Base-by-base conservation (phyloP, 2,329 filamentous ascomycete species). In the Xylaria sp. region DNA sequence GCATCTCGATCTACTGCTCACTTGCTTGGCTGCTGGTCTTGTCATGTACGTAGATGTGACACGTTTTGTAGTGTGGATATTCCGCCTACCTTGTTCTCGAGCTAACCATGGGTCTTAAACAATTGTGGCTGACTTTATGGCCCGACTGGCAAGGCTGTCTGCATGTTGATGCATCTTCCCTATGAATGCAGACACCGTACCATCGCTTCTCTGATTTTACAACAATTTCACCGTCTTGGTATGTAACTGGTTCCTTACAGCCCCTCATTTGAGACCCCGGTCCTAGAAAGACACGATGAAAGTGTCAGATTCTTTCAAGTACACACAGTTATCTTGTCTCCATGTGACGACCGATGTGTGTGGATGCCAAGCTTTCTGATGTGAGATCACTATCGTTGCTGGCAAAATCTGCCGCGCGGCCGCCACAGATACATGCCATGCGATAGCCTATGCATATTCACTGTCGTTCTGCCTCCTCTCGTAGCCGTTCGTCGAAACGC, bases 401-500 rank as follows among this genome's bases (percentile, higher is more conserved):
- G 56, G 53, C 58, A 43, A 39, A 56, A 58, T 50, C 34, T 28
- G 46, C 50, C 55, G 43, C 28, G 25, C 15, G 36, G 18, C 13
- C 34, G 30, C 48, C 32, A 46, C 25, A 53, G 50, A 9, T 56
- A 63, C 55, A 56, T 53, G 34, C 48, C 39, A 30, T 56, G 50
- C 46, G 61, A 62, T 9, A 43, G 25, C 25, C 64, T 80, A 23
- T 15, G 41, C 53, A 50, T 18, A 36, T 63, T 79, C 72, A 81
- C 72, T 86, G 84, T 70, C 86, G 84, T 76, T 95, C 92, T 50
- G 93, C 84, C 72, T 92, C 92, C 69, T 91, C 87, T 53, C 91
- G 90, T 72, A 94, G 85, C 68, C 91, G 92, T 73, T 93, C 89
- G 77, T 93, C 88, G 25, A 90, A 80, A 59, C 81, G 83, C 76